phyloP scores from a whole-genome alignment of 1,139 yeast genomes.

The Zygosaccharomyces pseudobailii region DNA sequence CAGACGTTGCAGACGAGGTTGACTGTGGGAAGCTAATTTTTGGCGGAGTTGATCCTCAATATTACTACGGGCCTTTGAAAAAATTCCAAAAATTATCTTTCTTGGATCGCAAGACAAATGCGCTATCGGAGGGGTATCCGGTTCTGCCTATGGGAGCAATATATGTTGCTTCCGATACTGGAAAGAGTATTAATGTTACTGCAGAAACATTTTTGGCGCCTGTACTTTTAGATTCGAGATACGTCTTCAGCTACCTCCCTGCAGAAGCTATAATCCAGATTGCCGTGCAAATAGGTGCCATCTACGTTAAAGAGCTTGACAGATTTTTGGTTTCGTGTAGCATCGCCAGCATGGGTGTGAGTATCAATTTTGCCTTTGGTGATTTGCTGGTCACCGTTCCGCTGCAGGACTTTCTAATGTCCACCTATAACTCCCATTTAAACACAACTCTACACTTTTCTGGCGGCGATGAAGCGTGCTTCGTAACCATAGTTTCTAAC shows the following conservation, averaged over 20 bases:
- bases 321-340: conserved; percentile 68
- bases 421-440: conserved; percentile 35
- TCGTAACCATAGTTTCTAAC: conserved; percentile 51
- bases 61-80: conserved; percentile 44
- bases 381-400: conserved; percentile 52
- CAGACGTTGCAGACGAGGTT: background rate
- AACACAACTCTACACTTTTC: conserved; percentile 41
- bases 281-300: conserved; percentile 73
- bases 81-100: conserved; percentile 48
- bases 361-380: conserved; percentile 52
- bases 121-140: conserved; percentile 43
- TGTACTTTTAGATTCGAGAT: conserved; percentile 58
- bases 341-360: conserved; percentile 47
- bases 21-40: conserved; percentile 44
- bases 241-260: conserved; percentile 54
- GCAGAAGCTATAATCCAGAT: conserved; percentile 53
- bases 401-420: conserved; percentile 44
- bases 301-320: conserved; percentile 45
- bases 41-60: conserved; percentile 52
- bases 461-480: conserved; percentile 58
- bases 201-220: conserved; percentile 41
- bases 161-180: conserved; percentile 42
- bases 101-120: conserved; percentile 31
- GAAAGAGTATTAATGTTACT: conserved; percentile 39
- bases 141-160: conserved; percentile 54